Percentiles rank a stretch among this genome's conserved stretches.
Conservation (phyloP, 768 basidiomycete genomes). For the Rhizopogon vulgaris region DNA sequence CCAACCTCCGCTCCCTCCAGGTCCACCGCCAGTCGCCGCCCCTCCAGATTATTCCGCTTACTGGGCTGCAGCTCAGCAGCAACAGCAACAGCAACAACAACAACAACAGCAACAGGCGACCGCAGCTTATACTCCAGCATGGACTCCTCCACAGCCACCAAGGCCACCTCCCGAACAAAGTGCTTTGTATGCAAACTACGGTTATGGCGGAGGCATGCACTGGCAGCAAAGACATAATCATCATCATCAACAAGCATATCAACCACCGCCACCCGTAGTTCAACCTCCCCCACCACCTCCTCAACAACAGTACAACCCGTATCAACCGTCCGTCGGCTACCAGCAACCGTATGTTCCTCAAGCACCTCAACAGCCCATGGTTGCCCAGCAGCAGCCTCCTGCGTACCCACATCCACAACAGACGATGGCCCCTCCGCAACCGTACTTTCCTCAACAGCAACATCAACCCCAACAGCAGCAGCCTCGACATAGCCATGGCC, state of each 20-base stretch:
- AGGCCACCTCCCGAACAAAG: conserved; percentile 74
- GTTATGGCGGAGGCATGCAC: conserved; percentile 63
- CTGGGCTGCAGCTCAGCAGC: conserved; percentile 56
- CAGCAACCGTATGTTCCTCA: conserved; percentile 66
- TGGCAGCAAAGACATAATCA: conserved; percentile 69
- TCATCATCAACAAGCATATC: conserved; percentile 44
- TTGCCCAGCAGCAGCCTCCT: conserved; percentile 28
- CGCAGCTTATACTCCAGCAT: conserved; percentile 58
- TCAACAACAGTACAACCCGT: conserved; percentile 66
- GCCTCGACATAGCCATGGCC: conserved; percentile 40
- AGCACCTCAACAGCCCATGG: conserved; percentile 41
- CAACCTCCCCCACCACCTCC: conserved; percentile 50
- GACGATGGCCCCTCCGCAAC: conserved; percentile 33
- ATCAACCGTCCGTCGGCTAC: conserved; percentile 63
- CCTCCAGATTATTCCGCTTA: conserved; percentile 75
- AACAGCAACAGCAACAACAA: conserved; percentile 20
- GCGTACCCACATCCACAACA: conserved; percentile 39
- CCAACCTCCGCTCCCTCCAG: conserved; percentile 76
- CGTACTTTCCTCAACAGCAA: conserved; percentile 34
- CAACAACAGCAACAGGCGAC: conserved; percentile 48
- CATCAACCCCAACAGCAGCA: conserved; percentile 33
- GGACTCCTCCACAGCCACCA: conserved; percentile 56
- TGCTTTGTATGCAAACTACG: conserved; percentile 86
- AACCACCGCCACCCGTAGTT: conserved; percentile 43
- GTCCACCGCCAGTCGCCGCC: conserved; percentile 60